Evolutionary conservation across 331 rosid genomes (phyloP).

Genomic region (Saraca asoca): DNA sequence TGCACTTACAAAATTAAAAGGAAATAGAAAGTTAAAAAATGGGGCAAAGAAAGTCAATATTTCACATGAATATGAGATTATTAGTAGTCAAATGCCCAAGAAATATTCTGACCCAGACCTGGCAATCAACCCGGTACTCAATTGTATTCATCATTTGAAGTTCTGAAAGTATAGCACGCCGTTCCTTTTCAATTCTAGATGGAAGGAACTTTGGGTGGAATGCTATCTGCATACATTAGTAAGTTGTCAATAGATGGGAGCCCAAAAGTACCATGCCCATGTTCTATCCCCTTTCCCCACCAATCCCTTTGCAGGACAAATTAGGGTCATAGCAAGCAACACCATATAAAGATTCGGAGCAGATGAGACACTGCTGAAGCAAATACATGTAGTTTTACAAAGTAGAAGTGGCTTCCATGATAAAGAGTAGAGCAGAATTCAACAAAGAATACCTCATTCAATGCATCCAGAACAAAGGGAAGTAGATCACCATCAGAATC

Average conservation of each 20-base stretch:
- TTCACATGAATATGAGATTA: slow-evolving; percentile 25
- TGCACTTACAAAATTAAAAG: slow-evolving; percentile 43
- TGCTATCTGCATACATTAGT: slow-evolving; percentile 68
- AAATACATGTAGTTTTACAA: slow-evolving; percentile 2
- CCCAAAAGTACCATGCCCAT: slow-evolving; percentile 27
- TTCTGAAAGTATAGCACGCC: slow-evolving; percentile 97
- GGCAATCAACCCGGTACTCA: slow-evolving; percentile 98
- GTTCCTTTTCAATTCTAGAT: slow-evolving; percentile 95
- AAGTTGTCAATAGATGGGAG: slow-evolving; percentile 30
- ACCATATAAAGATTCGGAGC: slow-evolving; percentile 1
- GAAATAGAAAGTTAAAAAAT: slow-evolving; percentile 24
- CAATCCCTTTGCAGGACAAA: not conserved
- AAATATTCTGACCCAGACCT: slow-evolving; percentile 52
- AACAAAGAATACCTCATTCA: slow-evolving; percentile 78
- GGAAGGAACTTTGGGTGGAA: slow-evolving; percentile 96
- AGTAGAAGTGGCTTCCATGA: slow-evolving; percentile 7
- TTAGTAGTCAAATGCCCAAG: slow-evolving; percentile 34
- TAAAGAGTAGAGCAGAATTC: slow-evolving; percentile 19
- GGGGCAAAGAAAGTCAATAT: slow-evolving; percentile 24
- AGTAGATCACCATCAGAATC: slow-evolving; percentile 94
- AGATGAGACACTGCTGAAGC: slow-evolving; percentile 24
- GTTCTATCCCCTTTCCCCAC: slow-evolving; percentile 9
- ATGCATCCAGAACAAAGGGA: slow-evolving; percentile 90
- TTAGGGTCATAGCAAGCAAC: slow-evolving; percentile 25
- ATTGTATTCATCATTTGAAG: slow-evolving; percentile 99